Evolutionary conservation across 495 filamentous ascomycete genomes (phyloP), one percentile per base, ranked within the genome.

Genomic region (Clavariopsis aquatica): DNA sequence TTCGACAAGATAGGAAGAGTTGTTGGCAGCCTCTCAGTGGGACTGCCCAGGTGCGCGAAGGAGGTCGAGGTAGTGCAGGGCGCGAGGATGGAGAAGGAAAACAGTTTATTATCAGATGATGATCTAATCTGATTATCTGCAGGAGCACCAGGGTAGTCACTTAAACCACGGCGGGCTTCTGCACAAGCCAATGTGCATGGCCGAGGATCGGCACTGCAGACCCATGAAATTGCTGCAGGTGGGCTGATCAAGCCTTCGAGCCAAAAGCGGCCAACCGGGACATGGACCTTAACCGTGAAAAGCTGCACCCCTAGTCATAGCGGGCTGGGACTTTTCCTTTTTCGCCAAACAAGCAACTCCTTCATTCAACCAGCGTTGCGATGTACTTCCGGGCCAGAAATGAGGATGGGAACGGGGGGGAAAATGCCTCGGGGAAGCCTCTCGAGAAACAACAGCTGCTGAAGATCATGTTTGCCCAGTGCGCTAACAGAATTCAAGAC

Each of bases 71-170:
- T 43, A 17, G 8, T 6, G 1, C 8, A 49, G 19, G 20, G 47
- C 24, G 47, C 7, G 47, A 24, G 47, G 19, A 49, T 49, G 47
- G 31, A 23, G 9, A 24, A 15, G n/a, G 38, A 19, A 31, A 28
- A 3, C 6, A 47, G 41, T 24, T 15, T 28, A 43, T 63, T 63
- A 63, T 63, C 60, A 56, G 60, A 63, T 63, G 41, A 20, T 19
- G 60, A 63, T 55, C 36, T 56, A 51, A 63, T 63, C 59, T 43
- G 47, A 52, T 52, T 24, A 20, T 34, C 31, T 34, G 31, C 31
- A 8, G 15, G 38, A 6, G 4, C 38, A 15, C 38, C 13, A 17
- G 20, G 47, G n/a, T 22, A 49, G 47, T 22, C 47, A 24, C 47
- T 27, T 49, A 27, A 49, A 49, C 9, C 47, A 17, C 9, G n/a